A percentile compares a stretch with the other conserved stretches of the same genome.
phyloP scores from a whole-genome alignment of 2,329 filamentous ascomycete genomes.

The Saccharata proteae region DNA sequence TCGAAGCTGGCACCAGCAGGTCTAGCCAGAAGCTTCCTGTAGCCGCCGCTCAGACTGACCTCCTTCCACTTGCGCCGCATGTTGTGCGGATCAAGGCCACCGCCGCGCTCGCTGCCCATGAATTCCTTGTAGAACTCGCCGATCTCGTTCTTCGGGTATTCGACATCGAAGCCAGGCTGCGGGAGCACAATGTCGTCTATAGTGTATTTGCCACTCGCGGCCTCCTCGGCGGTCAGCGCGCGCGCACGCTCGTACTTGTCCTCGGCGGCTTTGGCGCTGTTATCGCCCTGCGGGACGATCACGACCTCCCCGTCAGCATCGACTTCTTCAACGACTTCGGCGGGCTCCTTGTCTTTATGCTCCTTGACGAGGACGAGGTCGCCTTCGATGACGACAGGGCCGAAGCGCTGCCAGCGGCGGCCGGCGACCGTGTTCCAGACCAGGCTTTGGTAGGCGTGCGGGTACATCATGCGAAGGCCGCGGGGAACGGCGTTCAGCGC shows the following conservation, averaged over 20 bases:
- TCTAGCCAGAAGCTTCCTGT: conserved; percentile 69
- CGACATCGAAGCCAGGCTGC: conserved; percentile 78
- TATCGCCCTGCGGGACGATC: conserved; percentile 45
- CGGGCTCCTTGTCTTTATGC: conserved; percentile 35
- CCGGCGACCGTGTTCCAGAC: conserved; percentile 86
- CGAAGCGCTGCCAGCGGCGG: conserved; percentile 66
- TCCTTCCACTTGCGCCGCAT: conserved; percentile 84
- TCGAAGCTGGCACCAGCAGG: conserved; percentile 55
- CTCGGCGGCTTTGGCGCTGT: conserved; percentile 41
- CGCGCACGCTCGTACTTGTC: conserved; percentile 58
- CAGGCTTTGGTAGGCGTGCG: conserved; percentile 90
- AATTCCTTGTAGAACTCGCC: conserved; percentile 75
- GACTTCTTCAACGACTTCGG: conserved; percentile 23
- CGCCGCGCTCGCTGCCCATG: conserved; percentile 71
- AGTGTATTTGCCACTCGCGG: conserved; percentile 58
- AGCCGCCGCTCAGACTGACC: conserved; percentile 76
- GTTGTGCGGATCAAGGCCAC: conserved; percentile 64
- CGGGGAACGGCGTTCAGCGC: conserved; percentile 70
- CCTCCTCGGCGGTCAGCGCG: conserved; percentile 64
- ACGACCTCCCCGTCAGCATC: conserved; percentile 55
- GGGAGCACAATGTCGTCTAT: conserved; percentile 87
- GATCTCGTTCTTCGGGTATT: conserved; percentile 75
- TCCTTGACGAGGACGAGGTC: conserved; percentile 65
- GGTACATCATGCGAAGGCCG: conserved; percentile 82
- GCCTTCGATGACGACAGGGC: conserved; percentile 63